Percentiles rank a stretch among this genome's conserved stretches.
phyloP scores from a whole-genome alignment of 1,284 basidiomycete genomes.

The Ceratorhiza oryzae-sativae region DNA sequence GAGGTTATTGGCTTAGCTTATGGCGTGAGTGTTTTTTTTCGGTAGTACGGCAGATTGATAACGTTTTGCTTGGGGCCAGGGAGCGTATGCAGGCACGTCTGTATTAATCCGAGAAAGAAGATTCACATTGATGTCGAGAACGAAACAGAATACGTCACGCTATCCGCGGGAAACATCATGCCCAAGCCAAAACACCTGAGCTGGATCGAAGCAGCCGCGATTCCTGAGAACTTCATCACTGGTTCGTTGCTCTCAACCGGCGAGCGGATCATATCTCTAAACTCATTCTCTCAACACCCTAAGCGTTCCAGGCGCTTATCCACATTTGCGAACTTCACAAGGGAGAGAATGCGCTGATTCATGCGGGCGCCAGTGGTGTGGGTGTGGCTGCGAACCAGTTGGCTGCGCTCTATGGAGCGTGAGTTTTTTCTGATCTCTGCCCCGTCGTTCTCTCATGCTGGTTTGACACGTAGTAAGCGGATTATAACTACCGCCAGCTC shows the following conservation, averaged over 20 bases:
- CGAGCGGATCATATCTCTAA: not conserved
- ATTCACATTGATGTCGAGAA: constrained; percentile 46
- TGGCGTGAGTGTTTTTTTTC: constrained; percentile 57
- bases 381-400: constrained; percentile 92
- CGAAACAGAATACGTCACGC: constrained; percentile 87
- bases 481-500: constrained; percentile 88
- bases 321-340: constrained; percentile 71
- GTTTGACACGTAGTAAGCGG: constrained; percentile 57
- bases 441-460: not conserved
- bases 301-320: constrained; percentile 86
- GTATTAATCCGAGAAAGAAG: constrained; percentile 51
- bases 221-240: constrained; percentile 88
- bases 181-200: constrained; percentile 78
- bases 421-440: constrained; percentile 50
- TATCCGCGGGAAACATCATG: constrained; percentile 72
- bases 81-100: constrained; percentile 63
- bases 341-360: constrained; percentile 83
- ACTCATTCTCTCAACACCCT: no score
- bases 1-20: constrained; percentile 85
- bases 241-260: constrained; percentile 55
- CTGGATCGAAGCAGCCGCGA: constrained; percentile 84
- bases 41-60: not conserved
- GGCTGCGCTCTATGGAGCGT: constrained; percentile 78
- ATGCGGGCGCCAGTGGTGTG: constrained; percentile 90
- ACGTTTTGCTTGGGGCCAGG: constrained; percentile 51